Evolutionary conservation across 23 red algal genomes (phyloP).

Genomic region (Gracilariopsis chorda): DNA sequence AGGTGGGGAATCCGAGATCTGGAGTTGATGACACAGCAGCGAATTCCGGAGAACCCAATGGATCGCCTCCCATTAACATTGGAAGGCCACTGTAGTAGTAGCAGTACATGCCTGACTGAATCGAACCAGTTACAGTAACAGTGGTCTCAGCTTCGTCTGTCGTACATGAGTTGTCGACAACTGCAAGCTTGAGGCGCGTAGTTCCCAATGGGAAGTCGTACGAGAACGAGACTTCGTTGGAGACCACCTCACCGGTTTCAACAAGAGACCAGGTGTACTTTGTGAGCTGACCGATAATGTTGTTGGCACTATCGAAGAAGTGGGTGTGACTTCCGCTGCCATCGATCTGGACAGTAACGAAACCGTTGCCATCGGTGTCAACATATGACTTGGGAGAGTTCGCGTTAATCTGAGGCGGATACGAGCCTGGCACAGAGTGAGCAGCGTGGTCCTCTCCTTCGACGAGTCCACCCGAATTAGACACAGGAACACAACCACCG

Average conservation of each 20-base stretch:
- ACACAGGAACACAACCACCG: not conserved
- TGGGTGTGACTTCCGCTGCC: slow-evolving; percentile 64
- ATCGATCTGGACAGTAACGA: slow-evolving; percentile 17
- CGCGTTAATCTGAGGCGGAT: slow-evolving; percentile 44
- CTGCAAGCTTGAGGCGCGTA: slow-evolving; percentile 30
- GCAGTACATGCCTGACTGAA: slow-evolving; percentile 62
- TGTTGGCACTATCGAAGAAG: slow-evolving; percentile 51
- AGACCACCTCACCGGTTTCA: slow-evolving; percentile 60
- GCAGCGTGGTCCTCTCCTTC: slow-evolving; percentile 41
- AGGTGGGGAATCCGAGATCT: slow-evolving; percentile 10
- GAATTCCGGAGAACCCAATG: slow-evolving; percentile 11
- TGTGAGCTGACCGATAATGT: slow-evolving; percentile 46
- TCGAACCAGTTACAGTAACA: slow-evolving; percentile 62
- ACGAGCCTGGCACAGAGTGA: slow-evolving; percentile 52
- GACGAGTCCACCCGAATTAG: not conserved
- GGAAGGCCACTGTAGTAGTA: slow-evolving; percentile 53
- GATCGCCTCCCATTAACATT: not conserved
- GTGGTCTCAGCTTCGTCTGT: slow-evolving; percentile 53
- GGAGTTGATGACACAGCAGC: not conserved
- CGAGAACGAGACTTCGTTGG: not conserved
- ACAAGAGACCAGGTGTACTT: slow-evolving; percentile 52
- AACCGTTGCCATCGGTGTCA: slow-evolving; percentile 46
- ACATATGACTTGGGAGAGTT: slow-evolving; percentile 54
- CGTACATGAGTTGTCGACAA: slow-evolving; percentile 45
- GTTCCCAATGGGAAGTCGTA: slow-evolving; percentile 65